Evolutionary conservation across 2,329 filamentous ascomycete species (phyloP).

Genomic region (Diaporthe ampelina): DNA sequence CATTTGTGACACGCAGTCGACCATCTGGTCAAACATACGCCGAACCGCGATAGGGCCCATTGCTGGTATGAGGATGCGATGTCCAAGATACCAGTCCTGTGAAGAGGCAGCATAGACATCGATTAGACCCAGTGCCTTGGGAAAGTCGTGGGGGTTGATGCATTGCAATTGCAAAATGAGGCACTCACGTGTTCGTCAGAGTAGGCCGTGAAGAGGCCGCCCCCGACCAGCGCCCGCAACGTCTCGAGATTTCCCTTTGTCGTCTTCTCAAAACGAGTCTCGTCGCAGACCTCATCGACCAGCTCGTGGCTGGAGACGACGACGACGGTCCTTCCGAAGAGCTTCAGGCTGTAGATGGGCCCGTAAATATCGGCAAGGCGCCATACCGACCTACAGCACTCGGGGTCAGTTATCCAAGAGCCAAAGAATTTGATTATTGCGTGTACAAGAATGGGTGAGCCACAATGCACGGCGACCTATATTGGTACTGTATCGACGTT

Average conservation of each 20-base stretch:
- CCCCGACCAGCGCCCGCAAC: conserved; percentile 39
- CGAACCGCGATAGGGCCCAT: neutral
- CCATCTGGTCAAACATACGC: conserved; percentile 41
- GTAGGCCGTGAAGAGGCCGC: conserved; percentile 42
- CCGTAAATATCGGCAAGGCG: conserved; percentile 43
- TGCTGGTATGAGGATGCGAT: too few species aligned
- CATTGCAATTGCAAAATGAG: neutral
- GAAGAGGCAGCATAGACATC: too few species aligned
- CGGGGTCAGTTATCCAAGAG: too few species aligned
- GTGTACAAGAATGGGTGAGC: too few species aligned
- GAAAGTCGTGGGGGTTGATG: neutral
- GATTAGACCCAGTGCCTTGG: too few species aligned
- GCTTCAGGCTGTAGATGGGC: conserved; percentile 43
- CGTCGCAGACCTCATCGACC: conserved; percentile 51
- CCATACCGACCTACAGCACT: conserved; percentile 36
- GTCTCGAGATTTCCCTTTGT: conserved; percentile 39
- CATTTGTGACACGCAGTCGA: conserved; percentile 41
- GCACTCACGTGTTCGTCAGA: conserved; percentile 40
- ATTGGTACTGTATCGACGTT: too few species aligned
- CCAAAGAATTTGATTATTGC: too few species aligned
- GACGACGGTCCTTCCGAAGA: conserved; percentile 54
- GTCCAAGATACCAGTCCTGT: too few species aligned
- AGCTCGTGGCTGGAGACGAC: conserved; percentile 62
- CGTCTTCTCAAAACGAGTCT: conserved; percentile 42
- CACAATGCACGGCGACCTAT: too few species aligned